phyloP scores from a whole-genome alignment of 2,329 filamentous ascomycete genomes.

The Calonectria henricotiae region DNA sequence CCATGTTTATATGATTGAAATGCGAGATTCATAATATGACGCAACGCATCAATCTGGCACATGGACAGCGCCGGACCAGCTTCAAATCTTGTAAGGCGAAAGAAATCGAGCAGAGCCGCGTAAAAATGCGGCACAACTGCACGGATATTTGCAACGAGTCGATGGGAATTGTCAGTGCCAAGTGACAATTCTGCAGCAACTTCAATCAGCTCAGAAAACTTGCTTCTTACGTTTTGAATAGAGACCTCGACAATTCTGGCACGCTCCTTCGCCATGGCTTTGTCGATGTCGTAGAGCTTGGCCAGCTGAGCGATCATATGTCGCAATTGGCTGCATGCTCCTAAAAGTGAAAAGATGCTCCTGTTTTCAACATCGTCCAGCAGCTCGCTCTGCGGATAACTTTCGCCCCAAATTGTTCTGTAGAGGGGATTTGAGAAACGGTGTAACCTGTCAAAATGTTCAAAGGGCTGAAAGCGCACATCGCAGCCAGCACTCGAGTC shows the following conservation, averaged over 20 bases:
- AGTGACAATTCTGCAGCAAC: constrained; percentile 50
- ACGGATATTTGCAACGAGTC: constrained; percentile 57
- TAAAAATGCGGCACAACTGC: constrained; percentile 58
- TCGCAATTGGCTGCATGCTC: constrained; percentile 54
- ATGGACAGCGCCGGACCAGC: neutral
- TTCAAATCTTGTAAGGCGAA: constrained; percentile 33
- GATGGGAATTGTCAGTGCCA: constrained; percentile 50
- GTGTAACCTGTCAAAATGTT: constrained; percentile 53
- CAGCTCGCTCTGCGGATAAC: constrained; percentile 57
- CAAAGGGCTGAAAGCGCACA: constrained; percentile 34
- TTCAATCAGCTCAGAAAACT: constrained; percentile 51
- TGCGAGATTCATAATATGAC: constrained; percentile 53
- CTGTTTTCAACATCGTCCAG: constrained; percentile 58
- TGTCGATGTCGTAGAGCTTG: constrained; percentile 39
- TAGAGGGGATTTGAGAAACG: constrained; percentile 57
- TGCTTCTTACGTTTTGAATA: constrained; percentile 46
- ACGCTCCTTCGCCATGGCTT: constrained; percentile 44
- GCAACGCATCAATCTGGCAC: constrained; percentile 26
- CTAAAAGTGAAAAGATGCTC: constrained; percentile 54
- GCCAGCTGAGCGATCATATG: constrained; percentile 55
- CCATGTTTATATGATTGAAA: constrained; percentile 56
- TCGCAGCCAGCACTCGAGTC: neutral
- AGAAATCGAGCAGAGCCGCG: constrained; percentile 54
- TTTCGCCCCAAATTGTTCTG: constrained; percentile 55
- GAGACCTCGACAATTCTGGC: constrained; percentile 42